Conservation (phyloP, 495 filamentous ascomycete species). For the Tetracladium setigerum region DNA sequence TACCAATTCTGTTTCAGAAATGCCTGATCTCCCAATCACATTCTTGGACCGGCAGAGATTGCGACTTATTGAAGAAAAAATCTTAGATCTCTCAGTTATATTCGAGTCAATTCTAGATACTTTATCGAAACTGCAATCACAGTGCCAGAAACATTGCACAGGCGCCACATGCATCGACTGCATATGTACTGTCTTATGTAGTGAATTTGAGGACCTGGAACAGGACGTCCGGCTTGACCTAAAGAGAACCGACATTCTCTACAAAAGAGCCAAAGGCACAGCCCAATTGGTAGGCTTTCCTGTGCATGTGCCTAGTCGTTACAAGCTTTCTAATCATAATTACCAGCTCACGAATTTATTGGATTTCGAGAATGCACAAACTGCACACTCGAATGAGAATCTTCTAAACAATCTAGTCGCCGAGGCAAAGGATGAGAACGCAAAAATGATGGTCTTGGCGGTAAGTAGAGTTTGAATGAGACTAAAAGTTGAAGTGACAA, state of each 20-base stretch:
- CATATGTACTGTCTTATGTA: not conserved
- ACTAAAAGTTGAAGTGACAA: not conserved
- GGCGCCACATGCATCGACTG: not conserved
- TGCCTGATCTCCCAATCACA: not conserved
- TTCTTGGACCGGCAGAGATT: conserved; percentile 15
- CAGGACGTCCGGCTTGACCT: conserved; percentile 1
- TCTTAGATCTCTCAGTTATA: conserved; percentile 12
- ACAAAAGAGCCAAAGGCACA: conserved; percentile 9
- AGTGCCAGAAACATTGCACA: conserved; percentile 5
- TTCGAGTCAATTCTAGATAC: conserved; percentile 17
- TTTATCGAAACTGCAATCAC: conserved; percentile 4
- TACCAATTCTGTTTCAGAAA: conserved; percentile 1
- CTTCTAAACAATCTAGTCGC: conserved; percentile 12
- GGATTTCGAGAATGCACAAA: conserved; percentile 13
- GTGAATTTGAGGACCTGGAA: conserved; percentile 8
- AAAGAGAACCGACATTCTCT: conserved; percentile 10
- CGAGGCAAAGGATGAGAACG: conserved; percentile 14
- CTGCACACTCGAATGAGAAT: conserved; percentile 14
- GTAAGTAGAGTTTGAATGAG: not conserved
- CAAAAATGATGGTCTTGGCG: conserved; percentile 17
- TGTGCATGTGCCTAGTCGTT: not conserved
- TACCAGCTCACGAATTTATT: conserved; percentile 19
- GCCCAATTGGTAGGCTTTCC: conserved; percentile 12
- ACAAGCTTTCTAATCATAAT: not conserved
- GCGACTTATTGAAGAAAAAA: conserved; percentile 19